Conservation (phyloP, 2,329 filamentous ascomycete genomes). For the Exophiala calicioides region DNA sequence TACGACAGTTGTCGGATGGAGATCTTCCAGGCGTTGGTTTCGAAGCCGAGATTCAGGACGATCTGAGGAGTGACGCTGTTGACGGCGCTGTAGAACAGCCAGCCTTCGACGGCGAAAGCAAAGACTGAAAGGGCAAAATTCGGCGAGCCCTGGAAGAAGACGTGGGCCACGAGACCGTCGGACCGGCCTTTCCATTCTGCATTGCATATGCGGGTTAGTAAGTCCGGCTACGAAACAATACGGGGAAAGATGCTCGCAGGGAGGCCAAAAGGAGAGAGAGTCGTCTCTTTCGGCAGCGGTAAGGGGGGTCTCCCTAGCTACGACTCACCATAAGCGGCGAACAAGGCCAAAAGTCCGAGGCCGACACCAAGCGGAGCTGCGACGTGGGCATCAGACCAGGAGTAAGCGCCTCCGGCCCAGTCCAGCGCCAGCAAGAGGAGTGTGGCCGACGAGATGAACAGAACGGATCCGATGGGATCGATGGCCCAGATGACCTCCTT, state of each 20-base stretch:
- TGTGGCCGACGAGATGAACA: slow-evolving; percentile 49
- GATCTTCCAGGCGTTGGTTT: slow-evolving; percentile 50
- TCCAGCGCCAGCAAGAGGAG: slow-evolving; percentile 49
- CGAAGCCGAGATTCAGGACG: slow-evolving; percentile 52
- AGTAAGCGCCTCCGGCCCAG: slow-evolving; percentile 49
- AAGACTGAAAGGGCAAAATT: slow-evolving; percentile 59
- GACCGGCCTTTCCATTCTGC: slow-evolving; percentile 57
- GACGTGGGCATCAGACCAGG: slow-evolving; percentile 41
- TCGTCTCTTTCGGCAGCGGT: too few species aligned
- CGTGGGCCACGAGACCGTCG: slow-evolving; percentile 58
- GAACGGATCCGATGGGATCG: slow-evolving; percentile 50
- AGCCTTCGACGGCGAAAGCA: slow-evolving; percentile 60
- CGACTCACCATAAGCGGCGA: slow-evolving; percentile 39
- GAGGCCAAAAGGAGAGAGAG: too few species aligned
- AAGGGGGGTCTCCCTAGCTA: too few species aligned
- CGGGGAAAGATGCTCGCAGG: too few species aligned
- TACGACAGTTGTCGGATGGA: slow-evolving; percentile 52
- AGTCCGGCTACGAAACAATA: too few species aligned
- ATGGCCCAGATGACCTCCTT: slow-evolving; percentile 49
- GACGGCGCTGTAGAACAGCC: slow-evolving; percentile 59
- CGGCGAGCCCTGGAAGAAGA: slow-evolving; percentile 56
- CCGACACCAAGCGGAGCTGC: slow-evolving; percentile 47
- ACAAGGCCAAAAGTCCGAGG: slow-evolving; percentile 43
- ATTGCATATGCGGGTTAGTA: not conserved
- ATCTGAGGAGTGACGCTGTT: slow-evolving; percentile 55